Percentiles rank a stretch among this genome's conserved stretches.
These are phyloP conservation scores for Entomophthora muscae DNA, from an alignment of 371 early-diverging fungal genomes.

Conservation along the genomic window DNA sequence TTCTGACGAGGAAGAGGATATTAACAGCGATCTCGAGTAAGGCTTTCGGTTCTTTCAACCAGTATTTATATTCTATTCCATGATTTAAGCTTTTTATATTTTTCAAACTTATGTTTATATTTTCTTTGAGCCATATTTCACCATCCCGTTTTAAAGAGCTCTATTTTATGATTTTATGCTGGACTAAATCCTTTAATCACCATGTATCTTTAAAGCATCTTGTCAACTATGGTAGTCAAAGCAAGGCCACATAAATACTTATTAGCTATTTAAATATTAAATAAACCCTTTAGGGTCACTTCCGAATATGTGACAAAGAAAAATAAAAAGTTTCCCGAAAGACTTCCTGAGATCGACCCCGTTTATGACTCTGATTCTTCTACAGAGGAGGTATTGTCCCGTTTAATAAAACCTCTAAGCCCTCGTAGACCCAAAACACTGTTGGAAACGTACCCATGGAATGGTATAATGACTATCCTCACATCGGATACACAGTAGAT, in stretches of 20 bases:
- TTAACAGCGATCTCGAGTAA: not conserved
- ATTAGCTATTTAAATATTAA: too few species aligned
- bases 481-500: constrained; percentile 88
- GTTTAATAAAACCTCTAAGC: not conserved
- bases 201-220: too few species aligned
- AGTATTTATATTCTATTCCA: too few species aligned
- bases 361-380: constrained; percentile 81
- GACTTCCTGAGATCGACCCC: constrained; percentile 66
- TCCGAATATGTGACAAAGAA: not conserved
- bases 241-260: too few species aligned
- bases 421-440: constrained; percentile 36
- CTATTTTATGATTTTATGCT: too few species aligned
- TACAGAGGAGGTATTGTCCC: constrained; percentile 53
- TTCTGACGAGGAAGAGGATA: not conserved
- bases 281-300: not conserved
- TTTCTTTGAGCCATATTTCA: too few species aligned
- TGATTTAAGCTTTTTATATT: too few species aligned
- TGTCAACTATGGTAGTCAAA: too few species aligned
- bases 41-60: too few species aligned
- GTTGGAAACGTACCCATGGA: constrained; percentile 89
- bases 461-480: constrained; percentile 91
- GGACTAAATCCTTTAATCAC: too few species aligned
- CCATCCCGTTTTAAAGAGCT: too few species aligned
- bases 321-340: not conserved
- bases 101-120: too few species aligned